Evolutionary conservation across 1,284 basidiomycete species (phyloP).

Genomic region (Clitocybe nebularis): DNA sequence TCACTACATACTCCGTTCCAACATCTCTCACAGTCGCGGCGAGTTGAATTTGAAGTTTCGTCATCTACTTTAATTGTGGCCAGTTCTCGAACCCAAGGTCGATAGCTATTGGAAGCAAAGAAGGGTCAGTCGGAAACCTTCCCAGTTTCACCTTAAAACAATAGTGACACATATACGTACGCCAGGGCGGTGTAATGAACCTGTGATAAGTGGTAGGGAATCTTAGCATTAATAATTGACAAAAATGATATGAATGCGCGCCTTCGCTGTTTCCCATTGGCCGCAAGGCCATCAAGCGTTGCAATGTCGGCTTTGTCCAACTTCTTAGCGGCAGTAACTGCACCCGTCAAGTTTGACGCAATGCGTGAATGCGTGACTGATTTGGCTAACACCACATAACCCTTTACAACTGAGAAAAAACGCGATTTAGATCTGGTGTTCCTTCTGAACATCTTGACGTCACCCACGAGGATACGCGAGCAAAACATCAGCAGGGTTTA

Average conservation of each 20-base stretch:
- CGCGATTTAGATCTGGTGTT: background rate
- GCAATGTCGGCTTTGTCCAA: conserved; percentile 60
- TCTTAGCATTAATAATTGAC: conserved; percentile 3
- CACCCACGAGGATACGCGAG: conserved; percentile 60
- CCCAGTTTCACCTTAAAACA: conserved; percentile 4
- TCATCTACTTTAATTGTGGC: conserved; percentile 28
- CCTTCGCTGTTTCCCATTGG: conserved; percentile 69
- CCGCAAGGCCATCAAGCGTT: conserved; percentile 61
- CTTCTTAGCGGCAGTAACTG: conserved; percentile 43
- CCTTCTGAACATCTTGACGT: background rate
- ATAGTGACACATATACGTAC: conserved; percentile 33
- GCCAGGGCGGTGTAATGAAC: conserved; percentile 67
- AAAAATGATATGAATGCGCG: conserved; percentile 18
- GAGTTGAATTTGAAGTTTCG: background rate
- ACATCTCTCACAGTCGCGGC: background rate
- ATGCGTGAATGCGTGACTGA: conserved; percentile 76
- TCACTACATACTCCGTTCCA: no score
- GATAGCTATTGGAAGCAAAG: conserved; percentile 35
- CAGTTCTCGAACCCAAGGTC: conserved; percentile 71
- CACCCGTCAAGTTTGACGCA: conserved; percentile 60
- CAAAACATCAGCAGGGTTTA: conserved; percentile 62
- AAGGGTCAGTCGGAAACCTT: conserved; percentile 13
- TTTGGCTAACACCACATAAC: conserved; percentile 69
- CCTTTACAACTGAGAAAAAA: conserved; percentile 49
- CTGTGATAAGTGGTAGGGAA: conserved; percentile 18